Evolutionary conservation across 1,139 yeast species (phyloP).

Genomic region (Debaryomyces fabryi): DNA sequence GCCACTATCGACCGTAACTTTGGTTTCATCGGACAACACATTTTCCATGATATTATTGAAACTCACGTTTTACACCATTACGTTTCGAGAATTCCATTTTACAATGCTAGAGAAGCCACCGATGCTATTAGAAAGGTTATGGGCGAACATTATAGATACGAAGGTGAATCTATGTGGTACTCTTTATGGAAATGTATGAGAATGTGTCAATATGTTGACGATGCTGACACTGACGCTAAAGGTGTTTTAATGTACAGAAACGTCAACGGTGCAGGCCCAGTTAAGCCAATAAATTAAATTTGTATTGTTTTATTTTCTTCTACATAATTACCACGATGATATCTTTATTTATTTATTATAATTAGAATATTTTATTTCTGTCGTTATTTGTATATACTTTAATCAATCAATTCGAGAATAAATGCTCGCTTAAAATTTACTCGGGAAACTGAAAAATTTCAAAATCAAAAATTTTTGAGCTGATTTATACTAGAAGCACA

Average conservation of each 20-base stretch:
- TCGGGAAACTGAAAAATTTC: slow-evolving; percentile 4
- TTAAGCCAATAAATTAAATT: slow-evolving; percentile 31
- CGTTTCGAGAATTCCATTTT: slow-evolving; percentile 83
- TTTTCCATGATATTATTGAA: slow-evolving; percentile 88
- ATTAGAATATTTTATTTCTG: slow-evolving; percentile 1
- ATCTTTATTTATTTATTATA: not conserved
- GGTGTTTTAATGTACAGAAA: slow-evolving; percentile 83
- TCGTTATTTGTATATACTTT: not conserved
- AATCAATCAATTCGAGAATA: not conserved
- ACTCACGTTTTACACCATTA: slow-evolving; percentile 89
- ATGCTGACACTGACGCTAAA: slow-evolving; percentile 49
- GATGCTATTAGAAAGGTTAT: slow-evolving; percentile 77
- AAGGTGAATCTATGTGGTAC: slow-evolving; percentile 72
- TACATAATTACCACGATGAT: not conserved
- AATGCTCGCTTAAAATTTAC: slow-evolving; percentile 2
- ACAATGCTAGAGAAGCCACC: slow-evolving; percentile 80
- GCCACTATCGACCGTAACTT: slow-evolving; percentile 84
- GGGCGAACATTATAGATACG: slow-evolving; percentile 75
- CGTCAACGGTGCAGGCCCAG: slow-evolving; percentile 49
- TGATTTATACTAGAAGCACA: not conserved
- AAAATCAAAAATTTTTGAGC: slow-evolving; percentile 3
- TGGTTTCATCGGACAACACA: slow-evolving; percentile 77
- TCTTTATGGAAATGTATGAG: slow-evolving; percentile 73
- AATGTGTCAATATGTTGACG: slow-evolving; percentile 82
- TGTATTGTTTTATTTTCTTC: not conserved